phyloP scores from a whole-genome alignment of 1,139 yeast genomes.

The Suhomyces kunorum region DNA sequence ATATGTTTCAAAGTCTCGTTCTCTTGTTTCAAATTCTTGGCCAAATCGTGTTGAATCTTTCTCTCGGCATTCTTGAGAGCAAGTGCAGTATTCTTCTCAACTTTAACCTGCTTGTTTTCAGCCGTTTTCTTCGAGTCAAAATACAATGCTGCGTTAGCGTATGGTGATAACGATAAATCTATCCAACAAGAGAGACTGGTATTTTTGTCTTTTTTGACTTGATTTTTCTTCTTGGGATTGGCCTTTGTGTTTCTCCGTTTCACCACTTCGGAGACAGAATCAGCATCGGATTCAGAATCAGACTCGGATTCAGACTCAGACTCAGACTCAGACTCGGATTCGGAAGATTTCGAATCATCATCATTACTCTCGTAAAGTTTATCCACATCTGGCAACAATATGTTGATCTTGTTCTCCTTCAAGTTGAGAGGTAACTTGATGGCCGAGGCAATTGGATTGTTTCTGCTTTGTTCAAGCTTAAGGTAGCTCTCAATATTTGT shows the following conservation, averaged over 20 bases:
- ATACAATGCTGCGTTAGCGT: conserved; percentile 87
- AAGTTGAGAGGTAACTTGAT: conserved; percentile 73
- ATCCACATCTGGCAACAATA: conserved; percentile 53
- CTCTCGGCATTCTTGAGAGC: conserved; percentile 86
- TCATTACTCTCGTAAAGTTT: conserved; percentile 27
- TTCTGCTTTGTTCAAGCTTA: conserved; percentile 65
- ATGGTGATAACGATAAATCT: conserved; percentile 72
- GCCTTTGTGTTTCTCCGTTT: too few species aligned
- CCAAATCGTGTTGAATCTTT: conserved; percentile 73
- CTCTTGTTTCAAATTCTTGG: conserved; percentile 64
- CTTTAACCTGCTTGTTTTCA: conserved; percentile 74
- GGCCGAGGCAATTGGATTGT: conserved; percentile 61
- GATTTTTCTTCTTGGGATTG: conserved; percentile 14
- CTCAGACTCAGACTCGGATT: conserved; percentile 29
- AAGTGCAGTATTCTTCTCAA: conserved; percentile 72
- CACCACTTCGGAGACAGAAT: conserved; percentile 27
- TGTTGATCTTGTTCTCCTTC: conserved; percentile 64
- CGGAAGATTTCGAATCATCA: conserved; percentile 20
- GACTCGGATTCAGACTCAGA: conserved; percentile 32
- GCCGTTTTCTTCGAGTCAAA: conserved; percentile 80
- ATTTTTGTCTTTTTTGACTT: conserved; percentile 16
- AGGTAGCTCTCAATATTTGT: conserved; percentile 78
- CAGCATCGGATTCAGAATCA: conserved; percentile 35
- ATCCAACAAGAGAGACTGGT: conserved; percentile 55
- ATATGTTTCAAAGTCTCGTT: conserved; percentile 63